phyloP scores from a whole-genome alignment of 768 basidiomycete species.

The Rhizopogon roseolus region DNA sequence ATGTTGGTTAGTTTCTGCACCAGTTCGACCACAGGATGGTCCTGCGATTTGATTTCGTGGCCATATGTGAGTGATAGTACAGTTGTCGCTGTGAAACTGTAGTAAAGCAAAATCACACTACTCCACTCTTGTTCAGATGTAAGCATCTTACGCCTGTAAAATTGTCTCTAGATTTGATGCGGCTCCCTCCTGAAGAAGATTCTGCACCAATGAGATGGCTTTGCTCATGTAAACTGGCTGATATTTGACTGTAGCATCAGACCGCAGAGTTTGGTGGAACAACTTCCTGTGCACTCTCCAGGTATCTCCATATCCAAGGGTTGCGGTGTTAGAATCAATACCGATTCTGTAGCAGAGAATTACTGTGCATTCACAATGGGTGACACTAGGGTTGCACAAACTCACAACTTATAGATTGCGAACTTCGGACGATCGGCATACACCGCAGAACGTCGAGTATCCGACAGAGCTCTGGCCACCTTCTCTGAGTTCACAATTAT shows the following conservation, averaged over 20 bases:
- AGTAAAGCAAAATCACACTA: background rate
- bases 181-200: background rate
- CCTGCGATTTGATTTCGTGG: background rate
- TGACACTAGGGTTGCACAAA: background rate
- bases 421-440: conserved; percentile 31
- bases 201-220: background rate
- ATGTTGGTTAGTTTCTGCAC: background rate
- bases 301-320: conserved; percentile 10
- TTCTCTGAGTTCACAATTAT: conserved; percentile 37
- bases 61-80: conserved; percentile 5
- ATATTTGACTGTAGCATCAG: conserved; percentile 4
- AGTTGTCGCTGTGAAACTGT: background rate
- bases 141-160: conserved; percentile 1
- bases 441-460: conserved; percentile 31
- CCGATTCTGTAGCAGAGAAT: background rate
- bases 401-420: background rate
- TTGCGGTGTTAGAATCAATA: conserved; percentile 4
- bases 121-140: background rate
- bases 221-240: conserved; percentile 1
- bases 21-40: conserved; percentile 3
- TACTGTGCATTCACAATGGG: background rate
- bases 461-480: conserved; percentile 37
- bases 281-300: conserved; percentile 15
- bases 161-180: background rate
- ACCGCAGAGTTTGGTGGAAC: conserved; percentile 8